Base-by-base conservation (phyloP, 2,329 filamentous ascomycete genomes). In the Waltergamsia citrina region DNA sequence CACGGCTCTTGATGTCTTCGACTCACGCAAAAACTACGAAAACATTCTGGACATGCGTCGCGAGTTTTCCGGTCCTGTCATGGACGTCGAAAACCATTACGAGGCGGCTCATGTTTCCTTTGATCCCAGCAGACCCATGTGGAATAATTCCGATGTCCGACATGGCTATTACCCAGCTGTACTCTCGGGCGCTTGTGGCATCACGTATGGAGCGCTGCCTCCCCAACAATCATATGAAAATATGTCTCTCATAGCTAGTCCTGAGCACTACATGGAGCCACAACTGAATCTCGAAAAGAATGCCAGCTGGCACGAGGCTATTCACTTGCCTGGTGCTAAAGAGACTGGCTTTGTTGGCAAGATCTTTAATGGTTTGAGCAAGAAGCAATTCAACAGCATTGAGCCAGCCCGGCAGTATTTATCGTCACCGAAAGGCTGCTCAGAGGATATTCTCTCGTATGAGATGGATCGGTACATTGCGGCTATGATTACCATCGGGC, bases 31-130 rank as follows among this genome's bases (percentile, higher is more conserved):
- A 12, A 21, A 21, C 19, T 32, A 32, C 16, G 16, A 32, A n/a
- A 32, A 19, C n/a, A 21, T 32, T 11, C 5, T 20, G 10, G 7
- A 20, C 10, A 32, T 32, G 30, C 30, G 30, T 16, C 14, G 18
- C 3, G 14, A 30, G 28, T 30, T 30, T 4, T 6, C 28, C 7
- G 28, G 28, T 1, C 30, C 30, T 7, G 30, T 32, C 7, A 32
- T 32, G 16, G 30, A 32, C 12, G 18, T 20, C n/a, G 30, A 32
- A 20, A 19, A 19, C 7, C 30, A 32, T 20, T 32, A 32, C 30
- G 30, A 32, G 20, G 16, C 17, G n/a, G 18, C 7, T 6, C n/a
- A 32, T 20, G 11, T 20, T 7, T 16, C n/a, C 30, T 20, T 19
- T 20, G 22, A 21, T 20, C n/a, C 16, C 20, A n/a, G 12, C 30